Evolutionary conservation across 2,329 filamentous ascomycete species (phyloP).

Genomic region (Paecilomyces fulvus): DNA sequence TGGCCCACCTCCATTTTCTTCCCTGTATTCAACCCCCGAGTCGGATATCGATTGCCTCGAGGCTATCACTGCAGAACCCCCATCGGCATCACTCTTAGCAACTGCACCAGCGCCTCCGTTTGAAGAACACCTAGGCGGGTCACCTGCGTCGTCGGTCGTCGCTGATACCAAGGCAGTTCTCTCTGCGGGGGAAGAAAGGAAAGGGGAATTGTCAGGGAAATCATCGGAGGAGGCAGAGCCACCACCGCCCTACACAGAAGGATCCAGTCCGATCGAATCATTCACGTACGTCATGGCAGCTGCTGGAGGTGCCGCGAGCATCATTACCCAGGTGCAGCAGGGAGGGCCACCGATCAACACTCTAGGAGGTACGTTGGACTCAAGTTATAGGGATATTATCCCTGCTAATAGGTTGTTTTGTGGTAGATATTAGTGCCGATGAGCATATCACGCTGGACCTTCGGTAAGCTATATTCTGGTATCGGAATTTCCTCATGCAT

Average conservation of each 20-base stretch:
- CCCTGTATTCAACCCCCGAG: conserved; percentile 49
- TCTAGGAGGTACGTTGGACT: conserved; percentile 59
- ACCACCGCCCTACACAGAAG: conserved; percentile 91
- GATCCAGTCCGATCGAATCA: conserved; percentile 79
- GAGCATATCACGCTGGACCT: conserved; percentile 94
- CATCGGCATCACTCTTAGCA: conserved; percentile 39
- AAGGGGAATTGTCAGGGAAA: conserved; percentile 66
- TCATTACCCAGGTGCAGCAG: conserved; percentile 98
- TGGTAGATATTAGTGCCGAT: conserved; percentile 68
- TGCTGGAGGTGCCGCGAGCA: conserved; percentile 92
- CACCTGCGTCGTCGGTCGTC: conserved; percentile 42
- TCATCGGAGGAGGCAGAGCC: conserved; percentile 74
- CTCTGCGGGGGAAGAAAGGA: conserved; percentile 62
- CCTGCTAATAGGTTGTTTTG: conserved; percentile 1
- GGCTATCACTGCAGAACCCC: conserved; percentile 39
- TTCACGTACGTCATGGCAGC: conserved; percentile 98
- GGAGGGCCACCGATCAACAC: conserved; percentile 78
- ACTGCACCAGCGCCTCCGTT: conserved; percentile 46
- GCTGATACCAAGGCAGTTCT: conserved; percentile 79
- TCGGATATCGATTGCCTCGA: conserved; percentile 30
- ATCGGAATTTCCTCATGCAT: background rate
- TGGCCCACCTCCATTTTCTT: conserved; percentile 55
- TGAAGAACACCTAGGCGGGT: conserved; percentile 39
- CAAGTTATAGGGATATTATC: background rate
- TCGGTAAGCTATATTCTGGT: conserved; percentile 52